Conservation (phyloP, 2,329 filamentous ascomycete genomes). For the Magnaporthiopsis incrustans region DNA sequence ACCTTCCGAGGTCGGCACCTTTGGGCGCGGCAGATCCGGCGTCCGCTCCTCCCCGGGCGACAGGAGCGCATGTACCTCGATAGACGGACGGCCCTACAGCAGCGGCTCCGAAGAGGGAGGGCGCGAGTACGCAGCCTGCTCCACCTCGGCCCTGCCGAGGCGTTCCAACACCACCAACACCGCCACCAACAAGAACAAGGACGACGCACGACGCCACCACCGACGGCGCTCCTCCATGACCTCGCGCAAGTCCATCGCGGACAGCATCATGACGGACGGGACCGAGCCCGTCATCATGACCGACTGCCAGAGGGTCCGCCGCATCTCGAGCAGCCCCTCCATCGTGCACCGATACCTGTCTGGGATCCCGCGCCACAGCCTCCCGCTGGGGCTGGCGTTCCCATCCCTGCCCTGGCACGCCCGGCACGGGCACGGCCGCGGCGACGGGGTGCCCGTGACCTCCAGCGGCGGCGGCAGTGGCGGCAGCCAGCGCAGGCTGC, state of each 20-base stretch:
- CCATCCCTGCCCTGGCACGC: not conserved
- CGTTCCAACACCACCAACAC: too few relatives aligned
- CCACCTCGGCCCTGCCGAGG: too few relatives aligned
- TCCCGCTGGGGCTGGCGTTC: not conserved
- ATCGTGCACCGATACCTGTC: not conserved
- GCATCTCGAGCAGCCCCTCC: not conserved
- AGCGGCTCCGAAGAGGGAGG: too few relatives aligned
- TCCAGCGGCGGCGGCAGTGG: not conserved
- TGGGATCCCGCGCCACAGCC: not conserved
- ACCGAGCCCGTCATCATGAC: slow-evolving; percentile 23
- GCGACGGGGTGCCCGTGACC: not conserved
- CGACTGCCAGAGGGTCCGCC: not conserved
- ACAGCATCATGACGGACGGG: slow-evolving; percentile 24
- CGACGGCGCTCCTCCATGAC: not conserved
- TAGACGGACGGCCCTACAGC: not conserved
- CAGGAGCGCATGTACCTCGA: not conserved
- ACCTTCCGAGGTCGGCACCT: not conserved
- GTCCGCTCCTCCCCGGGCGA: not conserved
- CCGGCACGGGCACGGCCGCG: not conserved
- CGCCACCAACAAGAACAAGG: not conserved
- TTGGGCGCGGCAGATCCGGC: not conserved
- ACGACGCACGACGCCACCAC: not conserved
- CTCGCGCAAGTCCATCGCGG: slow-evolving; percentile 18
- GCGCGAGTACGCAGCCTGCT: not conserved
- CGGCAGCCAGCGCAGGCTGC: not conserved